Percentiles rank a stretch among this genome's conserved stretches.
Conservation (phyloP, 73 alveolate species). For the Uronychia setigera region DNA sequence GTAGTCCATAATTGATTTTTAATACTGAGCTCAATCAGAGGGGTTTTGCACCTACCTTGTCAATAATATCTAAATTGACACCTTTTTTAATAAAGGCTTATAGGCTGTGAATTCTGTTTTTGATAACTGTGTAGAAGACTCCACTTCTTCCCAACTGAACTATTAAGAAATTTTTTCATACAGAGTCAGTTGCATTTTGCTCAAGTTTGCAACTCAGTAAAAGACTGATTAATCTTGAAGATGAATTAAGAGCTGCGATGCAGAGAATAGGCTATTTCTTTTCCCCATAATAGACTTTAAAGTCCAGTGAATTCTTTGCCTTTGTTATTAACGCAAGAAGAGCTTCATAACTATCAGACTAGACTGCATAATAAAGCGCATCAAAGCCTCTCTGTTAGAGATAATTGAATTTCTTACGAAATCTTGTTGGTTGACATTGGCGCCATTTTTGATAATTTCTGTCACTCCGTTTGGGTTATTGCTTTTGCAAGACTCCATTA, state of each 20-base stretch:
- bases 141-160: neutral
- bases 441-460: neutral
- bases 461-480: slow-evolving; percentile 3
- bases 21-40: neutral
- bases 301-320: neutral
- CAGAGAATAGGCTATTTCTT: slow-evolving; percentile 5
- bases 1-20: neutral
- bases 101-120: neutral
- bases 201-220: neutral
- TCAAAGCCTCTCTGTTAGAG: neutral
- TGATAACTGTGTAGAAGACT: neutral
- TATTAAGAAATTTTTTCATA: neutral
- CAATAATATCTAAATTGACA: neutral
- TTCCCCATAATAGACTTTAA: slow-evolving; percentile 1
- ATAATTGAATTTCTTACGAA: neutral
- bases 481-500: slow-evolving; percentile 8
- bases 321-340: neutral
- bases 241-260: neutral
- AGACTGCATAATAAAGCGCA: slow-evolving; percentile 8
- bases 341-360: neutral
- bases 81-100: neutral
- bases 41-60: neutral
- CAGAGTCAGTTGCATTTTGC: neutral
- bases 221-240: neutral
- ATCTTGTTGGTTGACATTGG: slow-evolving; percentile 2